Percentiles rank a stretch among this genome's conserved stretches.
phyloP scores from a whole-genome alignment of 1,139 yeast genomes.

The Yamadazyma pseudoaaseri region DNA sequence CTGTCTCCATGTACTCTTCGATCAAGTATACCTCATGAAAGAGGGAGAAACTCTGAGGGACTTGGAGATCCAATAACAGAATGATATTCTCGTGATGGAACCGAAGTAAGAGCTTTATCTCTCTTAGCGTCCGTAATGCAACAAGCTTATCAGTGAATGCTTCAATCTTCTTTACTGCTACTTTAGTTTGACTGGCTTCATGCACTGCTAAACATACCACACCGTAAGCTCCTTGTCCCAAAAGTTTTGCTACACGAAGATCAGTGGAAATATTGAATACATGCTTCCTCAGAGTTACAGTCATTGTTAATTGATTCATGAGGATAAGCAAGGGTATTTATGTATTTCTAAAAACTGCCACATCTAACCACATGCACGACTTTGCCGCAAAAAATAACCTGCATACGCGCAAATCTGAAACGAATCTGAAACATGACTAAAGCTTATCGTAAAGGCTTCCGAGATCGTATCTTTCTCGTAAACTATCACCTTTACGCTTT shows the following conservation, averaged over 20 bases:
- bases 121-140: slow-evolving; percentile 43
- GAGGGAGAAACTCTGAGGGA: slow-evolving; percentile 29
- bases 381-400: slow-evolving; percentile 4
- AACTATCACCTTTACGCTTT: slow-evolving; percentile 56
- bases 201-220: slow-evolving; percentile 42
- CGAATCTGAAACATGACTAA: slow-evolving; percentile 12
- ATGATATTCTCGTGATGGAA: slow-evolving; percentile 44
- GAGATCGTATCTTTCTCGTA: slow-evolving; percentile 67
- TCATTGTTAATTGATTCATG: background rate
- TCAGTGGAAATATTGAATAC: slow-evolving; percentile 30
- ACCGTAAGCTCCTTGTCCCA: slow-evolving; percentile 50
- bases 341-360: slow-evolving; percentile 7
- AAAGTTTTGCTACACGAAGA: slow-evolving; percentile 41
- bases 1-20: slow-evolving; percentile 73
- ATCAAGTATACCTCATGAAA: slow-evolving; percentile 69
- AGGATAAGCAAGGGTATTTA: too few species aligned
- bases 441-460: slow-evolving; percentile 53
- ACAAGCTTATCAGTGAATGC: slow-evolving; percentile 39
- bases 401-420: slow-evolving; percentile 3
- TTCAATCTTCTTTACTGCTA: slow-evolving; percentile 44
- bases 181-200: slow-evolving; percentile 35
- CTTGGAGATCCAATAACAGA: slow-evolving; percentile 37
- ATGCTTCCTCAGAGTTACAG: too few species aligned
- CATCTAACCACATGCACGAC: slow-evolving; percentile 7
- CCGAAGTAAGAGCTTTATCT: slow-evolving; percentile 34